Conservation (phyloP, 495 filamentous ascomycete genomes). For the Lasiosphaeriaceae sp. region DNA sequence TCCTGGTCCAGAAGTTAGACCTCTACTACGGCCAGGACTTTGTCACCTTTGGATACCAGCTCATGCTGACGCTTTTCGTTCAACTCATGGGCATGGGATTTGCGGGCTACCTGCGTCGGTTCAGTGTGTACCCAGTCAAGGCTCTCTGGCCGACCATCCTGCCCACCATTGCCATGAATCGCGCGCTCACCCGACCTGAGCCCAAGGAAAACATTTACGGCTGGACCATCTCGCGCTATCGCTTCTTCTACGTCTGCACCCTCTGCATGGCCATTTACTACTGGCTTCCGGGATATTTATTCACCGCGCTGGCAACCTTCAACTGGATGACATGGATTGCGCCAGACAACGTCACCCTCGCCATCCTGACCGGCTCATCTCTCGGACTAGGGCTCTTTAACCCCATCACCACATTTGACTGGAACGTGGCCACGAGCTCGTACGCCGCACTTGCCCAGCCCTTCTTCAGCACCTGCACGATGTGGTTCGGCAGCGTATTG, state of each 20-base stretch:
- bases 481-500: conserved; percentile 22
- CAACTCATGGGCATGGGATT: conserved; percentile 44
- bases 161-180: conserved; percentile 31
- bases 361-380: conserved; percentile 25
- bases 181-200: conserved; percentile 23
- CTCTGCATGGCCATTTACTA: conserved; percentile 33
- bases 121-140: conserved; percentile 43
- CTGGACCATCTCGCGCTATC: conserved; percentile 38
- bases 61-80: conserved; percentile 36
- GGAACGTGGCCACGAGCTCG: conserved; percentile 28
- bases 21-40: conserved; percentile 25
- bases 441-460: conserved; percentile 32
- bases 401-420: conserved; percentile 33
- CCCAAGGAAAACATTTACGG: conserved; percentile 28
- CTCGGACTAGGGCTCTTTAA: conserved; percentile 29
- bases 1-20: conserved; percentile 24
- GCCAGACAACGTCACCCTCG: conserved; percentile 29
- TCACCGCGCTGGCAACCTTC: conserved; percentile 33
- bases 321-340: conserved; percentile 43
- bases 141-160: conserved; percentile 29
- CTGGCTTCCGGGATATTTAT: conserved; percentile 36
- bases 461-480: conserved; percentile 31
- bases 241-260: conserved; percentile 32
- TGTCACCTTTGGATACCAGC: conserved; percentile 31
- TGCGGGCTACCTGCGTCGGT: conserved; percentile 44